These are phyloP conservation scores for Nissolia schottii DNA, from an alignment of 306 rosid genomes.

Conservation along the genomic window DNA sequence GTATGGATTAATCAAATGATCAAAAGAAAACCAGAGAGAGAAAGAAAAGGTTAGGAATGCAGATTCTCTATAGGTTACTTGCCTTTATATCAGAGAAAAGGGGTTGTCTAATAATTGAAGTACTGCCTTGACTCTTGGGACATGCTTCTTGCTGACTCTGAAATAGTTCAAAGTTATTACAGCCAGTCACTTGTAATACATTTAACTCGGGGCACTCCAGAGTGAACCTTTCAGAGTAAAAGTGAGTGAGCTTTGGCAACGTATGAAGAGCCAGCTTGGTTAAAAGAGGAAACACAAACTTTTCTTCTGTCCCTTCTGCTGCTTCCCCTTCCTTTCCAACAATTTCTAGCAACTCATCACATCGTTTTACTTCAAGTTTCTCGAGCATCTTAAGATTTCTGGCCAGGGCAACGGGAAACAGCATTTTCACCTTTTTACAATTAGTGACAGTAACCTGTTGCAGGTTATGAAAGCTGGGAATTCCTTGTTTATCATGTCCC, in stretches of 20 bases:
- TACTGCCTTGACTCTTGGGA: not conserved
- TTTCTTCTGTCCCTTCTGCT: not conserved
- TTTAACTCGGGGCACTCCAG: not conserved
- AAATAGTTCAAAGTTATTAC: not conserved
- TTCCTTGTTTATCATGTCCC: not conserved
- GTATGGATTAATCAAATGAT: no score
- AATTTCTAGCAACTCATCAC: not conserved
- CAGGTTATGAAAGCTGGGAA: not conserved
- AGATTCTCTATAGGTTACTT: not conserved
- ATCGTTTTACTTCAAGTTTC: not conserved
- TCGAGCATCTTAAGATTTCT: not conserved
- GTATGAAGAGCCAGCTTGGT: accelerated
- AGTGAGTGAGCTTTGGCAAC: not conserved
- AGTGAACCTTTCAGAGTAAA: not conserved
- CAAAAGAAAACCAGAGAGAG: not conserved
- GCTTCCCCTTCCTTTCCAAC: not conserved
- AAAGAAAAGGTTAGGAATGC: no score
- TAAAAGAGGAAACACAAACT: slow-evolving; percentile 12
- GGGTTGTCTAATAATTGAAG: not conserved
- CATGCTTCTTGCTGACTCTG: not conserved
- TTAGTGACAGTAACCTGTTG: not conserved
- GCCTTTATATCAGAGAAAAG: not conserved
- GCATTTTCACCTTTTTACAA: not conserved
- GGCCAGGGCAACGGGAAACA: not conserved
- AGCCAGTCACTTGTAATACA: accelerated